Evolutionary conservation across 2,329 filamentous ascomycete species (phyloP), one percentile per base, ranked within the genome.

Genomic region (Trichophyton mentagrophytes): DNA sequence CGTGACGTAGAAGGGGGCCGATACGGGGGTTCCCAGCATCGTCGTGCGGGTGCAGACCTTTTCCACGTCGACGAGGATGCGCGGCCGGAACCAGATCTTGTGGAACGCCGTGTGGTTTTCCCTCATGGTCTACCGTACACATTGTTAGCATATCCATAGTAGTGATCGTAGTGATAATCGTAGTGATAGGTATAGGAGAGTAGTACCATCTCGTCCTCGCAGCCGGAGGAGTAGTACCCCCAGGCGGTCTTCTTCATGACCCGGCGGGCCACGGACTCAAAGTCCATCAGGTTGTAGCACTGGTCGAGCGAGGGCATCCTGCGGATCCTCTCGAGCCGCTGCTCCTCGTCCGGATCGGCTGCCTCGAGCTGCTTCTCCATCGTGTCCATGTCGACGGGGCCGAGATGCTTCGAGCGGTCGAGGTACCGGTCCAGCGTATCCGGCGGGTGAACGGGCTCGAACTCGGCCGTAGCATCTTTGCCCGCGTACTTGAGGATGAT

Each of bases 401-500:
- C 91, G 17, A 96, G 78, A 73, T 96, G 91, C 78, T 95, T 95
- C 36, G 85, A 88, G 71, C 82, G 79, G 72, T 91, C 85, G 62
- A 96, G 85, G 73, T 89, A 96, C 79, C 84, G 83, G 72, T 84
- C 82, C 17, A 96, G 82, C 0, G 90, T 96, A 75, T 96, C 91
- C 13, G 88, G 89, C 2, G 91, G 91, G 72, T 87, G 85, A 65
- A 96, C 93, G 40, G 90, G 90, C 56, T 95, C 90, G 74, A 89
- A 96, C 70, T 90, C 90, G 72, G 91, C 88, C 40, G 90, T 95
- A 44, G 90, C 90, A 79, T 96, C 91, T 79, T 92, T 95, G 68
- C 91, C 90, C 33, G 91, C 91, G 76, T 96, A 96, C 77, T 96
- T 96, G 65, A 99, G 82, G 69, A 99, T 97, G 72, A 97, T 95